phyloP scores from a whole-genome alignment of 768 basidiomycete genomes.

The Boletus subparvulus region DNA sequence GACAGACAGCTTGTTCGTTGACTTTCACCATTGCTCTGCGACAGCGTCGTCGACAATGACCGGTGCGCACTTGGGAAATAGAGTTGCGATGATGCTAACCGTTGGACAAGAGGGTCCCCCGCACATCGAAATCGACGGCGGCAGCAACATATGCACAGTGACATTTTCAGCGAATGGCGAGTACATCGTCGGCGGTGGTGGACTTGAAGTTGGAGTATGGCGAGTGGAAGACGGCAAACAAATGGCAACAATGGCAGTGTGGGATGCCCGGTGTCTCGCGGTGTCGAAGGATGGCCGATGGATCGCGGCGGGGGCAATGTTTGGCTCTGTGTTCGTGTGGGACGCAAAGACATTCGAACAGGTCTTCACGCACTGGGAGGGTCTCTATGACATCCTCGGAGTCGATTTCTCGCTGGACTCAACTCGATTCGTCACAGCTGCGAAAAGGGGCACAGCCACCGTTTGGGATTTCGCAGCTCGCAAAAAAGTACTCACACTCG shows the following conservation, averaged over 20 bases:
- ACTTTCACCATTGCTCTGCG: background rate
- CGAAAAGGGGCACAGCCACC: no score
- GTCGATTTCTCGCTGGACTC: no score
- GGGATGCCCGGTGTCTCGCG: background rate
- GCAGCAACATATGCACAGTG: background rate
- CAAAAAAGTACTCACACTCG: no score
- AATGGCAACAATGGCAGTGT: background rate
- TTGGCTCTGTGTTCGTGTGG: background rate
- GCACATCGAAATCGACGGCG: background rate
- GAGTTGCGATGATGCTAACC: background rate
- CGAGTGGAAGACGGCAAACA: background rate
- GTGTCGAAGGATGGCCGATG: constrained; percentile 1
- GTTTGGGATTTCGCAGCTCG: no score
- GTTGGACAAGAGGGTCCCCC: background rate
- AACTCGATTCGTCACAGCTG: no score
- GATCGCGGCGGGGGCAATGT: background rate
- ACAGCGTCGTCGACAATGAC: background rate
- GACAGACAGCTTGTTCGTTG: background rate
- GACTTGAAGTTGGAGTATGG: background rate
- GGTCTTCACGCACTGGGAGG: background rate
- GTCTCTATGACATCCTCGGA: no score
- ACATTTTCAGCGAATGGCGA: background rate
- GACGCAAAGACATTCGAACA: background rate
- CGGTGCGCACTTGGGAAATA: background rate
- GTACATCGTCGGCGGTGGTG: background rate